A percentile compares a stretch with the other conserved stretches of the same genome.
Evolutionary conservation across 192 early-diverging fungal species (phyloP).

Genomic region (Radiomyces spectabilis): DNA sequence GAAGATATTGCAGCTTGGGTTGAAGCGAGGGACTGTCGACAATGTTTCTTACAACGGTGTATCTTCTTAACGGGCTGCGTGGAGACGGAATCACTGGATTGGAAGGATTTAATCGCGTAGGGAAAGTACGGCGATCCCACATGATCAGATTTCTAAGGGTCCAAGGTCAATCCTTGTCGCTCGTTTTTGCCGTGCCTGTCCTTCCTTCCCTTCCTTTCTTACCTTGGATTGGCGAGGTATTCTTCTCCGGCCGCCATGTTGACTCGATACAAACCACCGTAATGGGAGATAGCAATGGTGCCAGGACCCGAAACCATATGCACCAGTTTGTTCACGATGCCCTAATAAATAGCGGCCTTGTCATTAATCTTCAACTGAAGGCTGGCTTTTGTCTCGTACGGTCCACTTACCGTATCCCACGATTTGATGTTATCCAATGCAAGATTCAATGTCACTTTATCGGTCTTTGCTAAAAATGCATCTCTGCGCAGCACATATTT

Average conservation of each 20-base stretch:
- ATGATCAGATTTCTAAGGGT: constrained; percentile 38
- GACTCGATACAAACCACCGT: constrained; percentile 62
- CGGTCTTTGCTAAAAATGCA: constrained; percentile 51
- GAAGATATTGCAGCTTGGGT: constrained; percentile 22
- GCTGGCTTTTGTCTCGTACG: too few species aligned
- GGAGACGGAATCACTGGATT: constrained; percentile 28
- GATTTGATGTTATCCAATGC: constrained; percentile 23
- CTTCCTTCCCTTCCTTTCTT: constrained; percentile 6
- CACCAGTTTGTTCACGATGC: constrained; percentile 48
- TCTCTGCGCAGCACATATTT: constrained; percentile 58
- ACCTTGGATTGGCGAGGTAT: constrained; percentile 66
- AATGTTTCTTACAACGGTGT: constrained; percentile 34
- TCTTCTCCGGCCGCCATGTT: constrained; percentile 60
- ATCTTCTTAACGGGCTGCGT: constrained; percentile 28
- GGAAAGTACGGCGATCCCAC: constrained; percentile 46
- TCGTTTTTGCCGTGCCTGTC: too few species aligned
- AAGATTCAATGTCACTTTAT: constrained; percentile 44
- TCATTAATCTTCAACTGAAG: too few species aligned
- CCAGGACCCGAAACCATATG: constrained; percentile 61
- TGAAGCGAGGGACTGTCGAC: constrained; percentile 31
- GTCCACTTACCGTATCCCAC: constrained; percentile 23
- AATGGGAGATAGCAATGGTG: constrained; percentile 54
- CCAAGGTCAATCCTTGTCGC: too few species aligned
- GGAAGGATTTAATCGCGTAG: constrained; percentile 29
- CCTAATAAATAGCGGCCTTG: too few species aligned